These are phyloP conservation scores for Fusarium graminum DNA, from an alignment of 2,329 filamentous ascomycete genomes.

Conservation along the genomic window DNA sequence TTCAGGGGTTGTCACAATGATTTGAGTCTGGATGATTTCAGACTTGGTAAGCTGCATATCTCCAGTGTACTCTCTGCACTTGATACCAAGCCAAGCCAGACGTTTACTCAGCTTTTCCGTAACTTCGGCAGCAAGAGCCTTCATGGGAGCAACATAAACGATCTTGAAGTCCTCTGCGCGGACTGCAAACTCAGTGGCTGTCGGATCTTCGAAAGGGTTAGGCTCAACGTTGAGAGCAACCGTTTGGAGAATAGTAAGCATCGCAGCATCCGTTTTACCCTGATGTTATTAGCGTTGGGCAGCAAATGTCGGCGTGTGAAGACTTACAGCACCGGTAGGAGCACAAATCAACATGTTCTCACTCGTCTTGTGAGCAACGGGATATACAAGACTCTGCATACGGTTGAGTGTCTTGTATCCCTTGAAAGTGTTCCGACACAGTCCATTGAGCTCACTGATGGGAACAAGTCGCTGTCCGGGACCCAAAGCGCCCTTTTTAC, in stretches of 20 bases:
- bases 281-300: slow-evolving; percentile 45
- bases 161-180: slow-evolving; percentile 93
- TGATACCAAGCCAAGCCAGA: slow-evolving; percentile 91
- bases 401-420: slow-evolving; percentile 94
- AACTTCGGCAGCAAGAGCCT: slow-evolving; percentile 94
- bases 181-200: slow-evolving; percentile 84
- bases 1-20: slow-evolving; percentile 98
- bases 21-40: slow-evolving; percentile 95
- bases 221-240: slow-evolving; percentile 88
- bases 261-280: slow-evolving; percentile 98
- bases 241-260: slow-evolving; percentile 94
- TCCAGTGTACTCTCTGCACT: slow-evolving; percentile 93
- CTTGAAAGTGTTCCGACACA: slow-evolving; percentile 92
- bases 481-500: slow-evolving; percentile 79
- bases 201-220: slow-evolving; percentile 79
- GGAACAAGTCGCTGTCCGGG: slow-evolving; percentile 80
- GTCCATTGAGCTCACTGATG: slow-evolving; percentile 86
- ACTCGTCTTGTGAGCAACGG: slow-evolving; percentile 92
- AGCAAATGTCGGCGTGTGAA: slow-evolving; percentile 32
- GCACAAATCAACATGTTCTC: slow-evolving; percentile 99
- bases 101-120: slow-evolving; percentile 94
- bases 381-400: slow-evolving; percentile 98
- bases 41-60: slow-evolving; percentile 99
- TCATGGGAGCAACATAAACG: slow-evolving; percentile 99
- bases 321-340: slow-evolving; percentile 85